These are phyloP conservation scores for Fusarium sp. DNA, from an alignment of 2,329 filamentous ascomycete species.

Conservation along the genomic window DNA sequence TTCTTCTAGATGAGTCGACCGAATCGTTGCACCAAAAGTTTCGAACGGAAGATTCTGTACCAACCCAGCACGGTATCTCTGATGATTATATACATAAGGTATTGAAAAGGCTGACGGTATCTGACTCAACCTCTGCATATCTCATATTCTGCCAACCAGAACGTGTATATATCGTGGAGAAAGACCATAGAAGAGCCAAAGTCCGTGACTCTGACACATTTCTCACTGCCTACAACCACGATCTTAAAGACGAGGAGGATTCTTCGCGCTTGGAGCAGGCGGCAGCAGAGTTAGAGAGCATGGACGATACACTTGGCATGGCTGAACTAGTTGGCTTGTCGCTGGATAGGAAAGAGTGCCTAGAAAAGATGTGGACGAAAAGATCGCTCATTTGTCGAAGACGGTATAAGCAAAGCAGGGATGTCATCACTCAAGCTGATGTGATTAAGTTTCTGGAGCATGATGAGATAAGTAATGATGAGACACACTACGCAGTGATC, in stretches of 20 bases:
- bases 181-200: conserved; percentile 41
- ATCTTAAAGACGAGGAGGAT: conserved; percentile 41
- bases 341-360: conserved; percentile 34
- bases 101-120: conserved; percentile 19
- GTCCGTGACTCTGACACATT: conserved; percentile 39
- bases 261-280: conserved; percentile 19
- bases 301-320: conserved; percentile 37
- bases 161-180: conserved; percentile 42
- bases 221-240: conserved; percentile 46
- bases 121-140: conserved; percentile 46
- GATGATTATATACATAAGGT: conserved; percentile 27
- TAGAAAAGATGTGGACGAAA: conserved; percentile 39
- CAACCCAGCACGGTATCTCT: background rate
- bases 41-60: too few relatives aligned
- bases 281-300: conserved; percentile 1
- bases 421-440: conserved; percentile 32
- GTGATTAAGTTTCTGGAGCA: conserved; percentile 44
- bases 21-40: too few relatives aligned
- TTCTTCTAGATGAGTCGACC: conserved; percentile 27
- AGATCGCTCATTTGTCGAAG: background rate
- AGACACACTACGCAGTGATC: conserved; percentile 52
- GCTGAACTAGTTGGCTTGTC: conserved; percentile 39
- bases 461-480: conserved; percentile 43
- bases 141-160: conserved; percentile 47
- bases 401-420: background rate